Conservation (phyloP, 2,329 filamentous ascomycete genomes). For the Hirsutella rhossiliensis region DNA sequence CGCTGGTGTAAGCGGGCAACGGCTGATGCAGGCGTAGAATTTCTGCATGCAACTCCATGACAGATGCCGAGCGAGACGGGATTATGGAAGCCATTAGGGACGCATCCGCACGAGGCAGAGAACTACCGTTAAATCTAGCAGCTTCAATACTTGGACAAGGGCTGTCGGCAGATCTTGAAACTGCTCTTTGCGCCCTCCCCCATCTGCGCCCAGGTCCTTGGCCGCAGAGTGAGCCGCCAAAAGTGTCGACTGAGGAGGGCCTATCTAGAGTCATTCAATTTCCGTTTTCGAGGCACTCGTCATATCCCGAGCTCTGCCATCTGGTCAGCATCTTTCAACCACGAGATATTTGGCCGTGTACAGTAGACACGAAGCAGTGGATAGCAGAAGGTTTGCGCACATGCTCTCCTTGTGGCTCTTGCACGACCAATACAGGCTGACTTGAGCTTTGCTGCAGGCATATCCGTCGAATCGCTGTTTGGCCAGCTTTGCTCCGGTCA, state of each 20-base stretch:
- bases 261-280: slow-evolving; percentile 44
- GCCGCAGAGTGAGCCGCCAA: background rate
- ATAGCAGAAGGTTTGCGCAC: slow-evolving; percentile 25
- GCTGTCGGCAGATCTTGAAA: slow-evolving; percentile 5
- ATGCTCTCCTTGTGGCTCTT: too few species aligned
- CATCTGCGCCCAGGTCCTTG: background rate
- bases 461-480: slow-evolving; percentile 60
- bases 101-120: slow-evolving; percentile 11
- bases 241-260: background rate
- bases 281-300: slow-evolving; percentile 84
- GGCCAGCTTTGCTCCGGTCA: slow-evolving; percentile 51
- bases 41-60: slow-evolving; percentile 3
- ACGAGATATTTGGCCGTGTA: slow-evolving; percentile 73
- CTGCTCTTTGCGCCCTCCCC: background rate
- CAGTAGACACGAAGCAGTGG: slow-evolving; percentile 55
- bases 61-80: slow-evolving; percentile 1
- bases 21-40: slow-evolving; percentile 8
- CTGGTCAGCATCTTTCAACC: slow-evolving; percentile 59
- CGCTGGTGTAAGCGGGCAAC: background rate
- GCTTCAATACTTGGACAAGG: slow-evolving; percentile 7
- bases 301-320: slow-evolving; percentile 64
- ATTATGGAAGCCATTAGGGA: slow-evolving; percentile 7
- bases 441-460: slow-evolving; percentile 14
- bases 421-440: background rate
- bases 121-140: slow-evolving; percentile 13